phyloP scores from a whole-genome alignment of 2,329 filamentous ascomycete species.

The Penicillium sp. region DNA sequence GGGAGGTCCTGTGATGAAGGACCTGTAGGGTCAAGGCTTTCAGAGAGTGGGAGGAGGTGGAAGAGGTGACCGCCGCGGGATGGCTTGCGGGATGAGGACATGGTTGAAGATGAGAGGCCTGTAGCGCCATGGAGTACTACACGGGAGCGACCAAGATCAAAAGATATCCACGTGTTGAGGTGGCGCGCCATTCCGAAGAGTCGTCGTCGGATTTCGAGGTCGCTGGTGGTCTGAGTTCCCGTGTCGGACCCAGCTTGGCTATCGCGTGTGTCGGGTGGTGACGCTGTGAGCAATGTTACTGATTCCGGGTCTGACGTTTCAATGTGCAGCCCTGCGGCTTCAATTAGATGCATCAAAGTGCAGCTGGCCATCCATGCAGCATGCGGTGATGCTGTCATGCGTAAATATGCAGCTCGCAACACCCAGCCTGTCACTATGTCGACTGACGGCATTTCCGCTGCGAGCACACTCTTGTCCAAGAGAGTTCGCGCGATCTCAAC shows the following conservation, averaged over 20 bases:
- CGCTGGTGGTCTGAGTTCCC: constrained; percentile 8
- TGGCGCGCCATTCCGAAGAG: constrained; percentile 54
- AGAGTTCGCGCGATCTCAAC: constrained; percentile 46
- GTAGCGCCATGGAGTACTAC: constrained; percentile 49
- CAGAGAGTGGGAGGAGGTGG: constrained; percentile 52
- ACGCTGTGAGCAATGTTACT: constrained; percentile 1
- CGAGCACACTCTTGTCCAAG: constrained; percentile 43
- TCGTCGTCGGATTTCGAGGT: constrained; percentile 42
- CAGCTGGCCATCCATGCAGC: constrained; percentile 55
- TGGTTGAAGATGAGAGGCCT: constrained; percentile 34
- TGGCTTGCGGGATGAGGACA: not conserved
- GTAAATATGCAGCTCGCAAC: constrained; percentile 52
- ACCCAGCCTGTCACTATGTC: constrained; percentile 46
- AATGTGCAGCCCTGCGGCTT: constrained; percentile 46
- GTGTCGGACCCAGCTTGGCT: not conserved
- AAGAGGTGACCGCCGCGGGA: constrained; percentile 47
- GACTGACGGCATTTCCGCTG: constrained; percentile 27
- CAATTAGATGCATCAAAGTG: constrained; percentile 56
- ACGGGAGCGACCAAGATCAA: constrained; percentile 55
- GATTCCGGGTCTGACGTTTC: constrained; percentile 22
- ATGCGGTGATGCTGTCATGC: constrained; percentile 53
- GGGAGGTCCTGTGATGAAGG: constrained; percentile 38
- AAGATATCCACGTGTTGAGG: constrained; percentile 58
- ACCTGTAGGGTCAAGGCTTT: constrained; percentile 51
- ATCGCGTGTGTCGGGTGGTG: not conserved